Evolutionary conservation across 805 yeast genomes (phyloP), one percentile per base, ranked within the genome.

Genomic region (Kurtzmaniella fragi): DNA sequence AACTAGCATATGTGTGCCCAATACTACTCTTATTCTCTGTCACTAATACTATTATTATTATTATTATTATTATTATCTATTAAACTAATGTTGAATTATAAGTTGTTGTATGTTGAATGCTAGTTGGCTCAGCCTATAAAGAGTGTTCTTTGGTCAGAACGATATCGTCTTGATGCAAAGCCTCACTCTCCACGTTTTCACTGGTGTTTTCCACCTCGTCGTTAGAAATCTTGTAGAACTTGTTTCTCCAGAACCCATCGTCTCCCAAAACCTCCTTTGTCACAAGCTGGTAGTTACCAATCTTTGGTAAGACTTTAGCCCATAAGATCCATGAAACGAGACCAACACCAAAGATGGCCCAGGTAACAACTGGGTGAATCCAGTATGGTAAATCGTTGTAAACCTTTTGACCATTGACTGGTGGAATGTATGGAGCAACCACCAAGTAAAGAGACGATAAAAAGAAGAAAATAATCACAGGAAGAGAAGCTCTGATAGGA

Each of bases 381-480:
- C 78, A 85, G 64, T 85, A 85, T 23, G 95, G 95, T 51, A 85
- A 64, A 36, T 57, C 47, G n/a, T 76, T 59, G 68, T 85, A 85
- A 39, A 85, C 89, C 28, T 73, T 68, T 61, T 83, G 82, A 28
- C 82, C 84, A 14, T 53, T 67, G 15, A 69, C 54, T 35, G 95
- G 95, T 33, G 93, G 88, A 44, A 85, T 71, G 55, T 82, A 85
- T 36, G 95, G 95, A 26, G 91, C 90, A 41, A 77, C 75, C 39
- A 84, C 71, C 52, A 85, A 67, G 55, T 84, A 85, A 25, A 82
- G 50, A 10, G 86, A 80, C 8, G 86, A 70, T 38, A 84, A 59
- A 38, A 73, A 66, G 59, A 85, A 85, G 67, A 82, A 84, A 1
- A 68, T 17, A 11, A 77, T 74, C 28, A 84, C 81, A n/a, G 80